phyloP scores from a whole-genome alignment of 371 early-diverging fungal genomes.

The Cladochytrium tenue region DNA sequence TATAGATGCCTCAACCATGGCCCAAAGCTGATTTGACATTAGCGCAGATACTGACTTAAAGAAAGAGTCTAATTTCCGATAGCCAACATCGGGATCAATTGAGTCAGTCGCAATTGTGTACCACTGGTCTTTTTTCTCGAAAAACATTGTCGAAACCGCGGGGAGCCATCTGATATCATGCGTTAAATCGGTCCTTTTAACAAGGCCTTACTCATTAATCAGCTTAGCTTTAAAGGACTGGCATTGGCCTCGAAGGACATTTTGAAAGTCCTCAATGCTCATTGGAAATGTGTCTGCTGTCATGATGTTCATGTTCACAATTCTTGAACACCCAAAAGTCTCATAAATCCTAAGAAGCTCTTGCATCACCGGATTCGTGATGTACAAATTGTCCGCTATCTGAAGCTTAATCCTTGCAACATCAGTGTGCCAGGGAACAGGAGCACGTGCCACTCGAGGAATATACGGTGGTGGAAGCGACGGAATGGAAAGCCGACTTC shows the following conservation, averaged over 20 bases:
- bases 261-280: slow-evolving; percentile 51
- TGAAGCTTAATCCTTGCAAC: slow-evolving; percentile 21
- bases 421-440: slow-evolving; percentile 58
- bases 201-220: slow-evolving; percentile 48
- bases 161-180: slow-evolving; percentile 48
- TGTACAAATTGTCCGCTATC: slow-evolving; percentile 44
- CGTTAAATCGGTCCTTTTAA: background rate
- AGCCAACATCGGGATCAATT: slow-evolving; percentile 50
- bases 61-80: slow-evolving; percentile 48
- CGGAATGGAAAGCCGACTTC: slow-evolving; percentile 46
- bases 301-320: slow-evolving; percentile 52
- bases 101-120: slow-evolving; percentile 49
- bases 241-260: slow-evolving; percentile 46
- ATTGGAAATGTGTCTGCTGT: slow-evolving; percentile 44
- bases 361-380: slow-evolving; percentile 55
- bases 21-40: slow-evolving; percentile 59
- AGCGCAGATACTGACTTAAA: slow-evolving; percentile 56
- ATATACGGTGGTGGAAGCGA: slow-evolving; percentile 25
- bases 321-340: slow-evolving; percentile 27
- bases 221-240: slow-evolving; percentile 44
- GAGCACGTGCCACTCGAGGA: slow-evolving; percentile 48
- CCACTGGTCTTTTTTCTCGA: slow-evolving; percentile 52
- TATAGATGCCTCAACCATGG: slow-evolving; percentile 40
- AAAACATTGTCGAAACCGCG: slow-evolving; percentile 50
- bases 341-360: slow-evolving; percentile 37